phyloP scores from a whole-genome alignment of 2,329 filamentous ascomycete genomes.

The Beauveria varroae region DNA sequence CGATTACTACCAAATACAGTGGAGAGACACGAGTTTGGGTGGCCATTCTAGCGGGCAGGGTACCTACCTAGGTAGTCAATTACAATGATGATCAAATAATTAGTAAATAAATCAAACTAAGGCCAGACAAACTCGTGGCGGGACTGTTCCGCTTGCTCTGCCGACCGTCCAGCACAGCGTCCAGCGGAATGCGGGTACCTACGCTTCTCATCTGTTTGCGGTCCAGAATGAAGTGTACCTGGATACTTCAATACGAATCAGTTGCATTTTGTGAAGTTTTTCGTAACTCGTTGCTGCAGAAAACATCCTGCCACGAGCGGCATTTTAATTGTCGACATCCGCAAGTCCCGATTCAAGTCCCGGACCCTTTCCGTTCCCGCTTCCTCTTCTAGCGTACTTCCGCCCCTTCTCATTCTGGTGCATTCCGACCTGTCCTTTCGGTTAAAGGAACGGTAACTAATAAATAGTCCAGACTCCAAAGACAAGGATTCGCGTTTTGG shows the following conservation, averaged over 20 bases:
- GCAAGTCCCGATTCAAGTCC: constrained; percentile 1
- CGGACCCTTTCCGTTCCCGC: constrained; percentile 5
- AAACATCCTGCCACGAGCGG: too few species aligned
- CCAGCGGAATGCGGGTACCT: constrained; percentile 3
- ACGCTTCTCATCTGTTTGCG: neutral
- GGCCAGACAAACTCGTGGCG: neutral
- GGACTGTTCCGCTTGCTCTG: constrained; percentile 5
- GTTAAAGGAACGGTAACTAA: constrained; percentile 6
- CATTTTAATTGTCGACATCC: neutral
- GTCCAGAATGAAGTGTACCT: neutral
- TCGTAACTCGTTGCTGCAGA: too few species aligned
- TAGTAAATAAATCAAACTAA: neutral
- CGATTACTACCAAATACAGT: neutral
- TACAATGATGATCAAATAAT: too few species aligned
- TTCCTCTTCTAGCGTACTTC: constrained; percentile 1
- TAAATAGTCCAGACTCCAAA: neutral
- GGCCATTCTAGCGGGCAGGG: neutral
- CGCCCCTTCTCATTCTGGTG: constrained; percentile 2
- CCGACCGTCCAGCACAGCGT: neutral
- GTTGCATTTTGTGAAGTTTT: neutral
- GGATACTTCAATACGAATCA: neutral
- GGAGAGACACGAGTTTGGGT: neutral
- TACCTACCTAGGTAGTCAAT: neutral
- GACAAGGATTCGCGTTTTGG: neutral
- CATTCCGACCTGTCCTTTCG: neutral